Evolutionary conservation across 306 rosid genomes (phyloP).

Genomic region (Prunus fruticosa): DNA sequence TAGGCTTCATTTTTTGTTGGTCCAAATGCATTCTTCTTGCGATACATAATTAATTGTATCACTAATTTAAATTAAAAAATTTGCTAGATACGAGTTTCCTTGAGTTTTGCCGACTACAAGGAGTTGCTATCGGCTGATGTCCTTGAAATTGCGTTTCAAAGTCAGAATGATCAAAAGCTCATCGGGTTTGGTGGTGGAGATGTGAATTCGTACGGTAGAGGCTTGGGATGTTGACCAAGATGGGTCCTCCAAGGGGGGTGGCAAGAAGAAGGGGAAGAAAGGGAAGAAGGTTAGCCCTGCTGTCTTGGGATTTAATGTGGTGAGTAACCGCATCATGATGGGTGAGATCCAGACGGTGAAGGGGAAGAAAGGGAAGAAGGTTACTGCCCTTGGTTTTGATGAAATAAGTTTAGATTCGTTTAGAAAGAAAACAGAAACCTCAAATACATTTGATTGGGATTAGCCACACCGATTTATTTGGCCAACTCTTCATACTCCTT

Average conservation of each 20-base stretch:
- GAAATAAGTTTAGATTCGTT: no score
- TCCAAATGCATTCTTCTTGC: neutral
- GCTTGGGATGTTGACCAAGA: conserved; percentile 37
- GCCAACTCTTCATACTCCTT: no score
- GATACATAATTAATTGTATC: no score
- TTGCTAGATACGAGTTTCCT: conserved; percentile 80
- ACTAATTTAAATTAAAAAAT: neutral
- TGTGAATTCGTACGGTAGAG: conserved; percentile 30
- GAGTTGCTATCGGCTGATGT: conserved; percentile 75
- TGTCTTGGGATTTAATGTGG: conserved; percentile 83
- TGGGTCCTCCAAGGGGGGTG: conserved; percentile 52
- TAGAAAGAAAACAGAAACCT: no score
- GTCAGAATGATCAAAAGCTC: conserved; percentile 34
- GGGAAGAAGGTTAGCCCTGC: conserved; percentile 81
- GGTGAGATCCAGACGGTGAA: conserved; percentile 89
- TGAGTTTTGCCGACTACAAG: conserved; percentile 83
- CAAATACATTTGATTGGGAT: no score
- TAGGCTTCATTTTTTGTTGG: neutral
- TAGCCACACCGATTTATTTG: no score
- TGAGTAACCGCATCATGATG: conserved; percentile 95
- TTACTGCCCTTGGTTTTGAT: no score
- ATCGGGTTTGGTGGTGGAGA: conserved; percentile 46
- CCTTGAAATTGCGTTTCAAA: conserved; percentile 77
- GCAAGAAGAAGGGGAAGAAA: conserved; percentile 88
- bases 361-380: no score